Base-by-base conservation (phyloP, 768 basidiomycete species). In the Aureoboletus auriporus region DNA sequence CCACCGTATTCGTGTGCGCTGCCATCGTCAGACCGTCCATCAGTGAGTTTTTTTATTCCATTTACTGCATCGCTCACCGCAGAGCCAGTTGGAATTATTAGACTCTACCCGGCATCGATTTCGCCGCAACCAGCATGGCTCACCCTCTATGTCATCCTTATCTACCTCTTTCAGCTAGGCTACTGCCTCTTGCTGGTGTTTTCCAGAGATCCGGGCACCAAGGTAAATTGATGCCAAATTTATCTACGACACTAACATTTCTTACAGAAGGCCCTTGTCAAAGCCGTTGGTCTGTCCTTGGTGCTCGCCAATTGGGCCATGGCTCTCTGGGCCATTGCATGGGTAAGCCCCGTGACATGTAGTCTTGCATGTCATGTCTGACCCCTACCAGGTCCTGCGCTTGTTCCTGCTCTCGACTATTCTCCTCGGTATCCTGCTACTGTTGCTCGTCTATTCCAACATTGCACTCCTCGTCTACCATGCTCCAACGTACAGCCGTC, bases 161-260 rank as follows among this genome's bases (percentile, higher is more conserved):
- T 89, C 53, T 89, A 79, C 52, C 58, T 83, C 8, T 75, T 75
- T 0, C 84, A 88, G 67, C 75, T 96, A 41, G 92, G 88, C 1
- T 93, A 93, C 62, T 94, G 93, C 53, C 52, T 90, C 11, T 69
- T 93, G 14, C 77, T 97, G 5, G 79, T 92, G 1, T 56, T 86
- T 0, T 82, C 84, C 0, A 74, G 76, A 37, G 89, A 83, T 52
- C 73, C 79, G 0, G 89, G 92, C 61, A 95, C 93, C 5, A 93
- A 93, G 74, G 89, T 82, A 49, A 3, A 26, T 34, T 5, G 8
- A 27, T 13, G 11, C 14, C 4, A 0, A 2, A 3, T 29, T 5
- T 3, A 10, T 10, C 11, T 35, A 7, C 31, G 30, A 9, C 27
- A 6, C 54, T 55, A 33, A 46, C 37, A 20, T n/a, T 34, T 31